Conservation (phyloP, 768 basidiomycete species). For the Lanmaoa pseudosensibilis region DNA sequence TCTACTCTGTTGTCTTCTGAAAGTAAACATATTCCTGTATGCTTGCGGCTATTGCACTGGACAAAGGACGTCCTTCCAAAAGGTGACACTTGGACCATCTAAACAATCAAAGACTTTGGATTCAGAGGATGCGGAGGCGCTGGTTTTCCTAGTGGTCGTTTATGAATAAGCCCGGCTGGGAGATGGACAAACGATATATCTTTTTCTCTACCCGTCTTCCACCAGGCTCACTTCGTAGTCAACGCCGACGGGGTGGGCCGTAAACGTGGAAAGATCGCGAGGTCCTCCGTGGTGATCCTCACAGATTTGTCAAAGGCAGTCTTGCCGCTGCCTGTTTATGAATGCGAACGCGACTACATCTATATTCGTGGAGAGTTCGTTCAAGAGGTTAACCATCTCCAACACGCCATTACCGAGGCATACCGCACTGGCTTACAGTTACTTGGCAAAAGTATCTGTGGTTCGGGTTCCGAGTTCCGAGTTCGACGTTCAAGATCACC, state of each 20-base stretch:
- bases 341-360: conserved; percentile 98
- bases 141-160: conserved; percentile 96
- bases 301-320: conserved; percentile 96
- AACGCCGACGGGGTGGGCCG: conserved; percentile 97
- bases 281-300: conserved; percentile 96
- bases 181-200: conserved; percentile 79
- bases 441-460: conserved; percentile 91
- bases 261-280: conserved; percentile 99
- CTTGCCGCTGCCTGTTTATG: conserved; percentile 95
- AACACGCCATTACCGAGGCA: conserved; percentile 93
- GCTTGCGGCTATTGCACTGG: too few relatives aligned
- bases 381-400: conserved; percentile 90
- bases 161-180: conserved; percentile 99
- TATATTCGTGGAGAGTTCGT: conserved; percentile 98
- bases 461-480: conserved; percentile 65
- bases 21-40: too few relatives aligned
- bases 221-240: conserved; percentile 53
- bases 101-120: conserved; percentile 93
- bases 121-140: conserved; percentile 94
- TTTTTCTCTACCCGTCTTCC: neutral
- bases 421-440: conserved; percentile 82
- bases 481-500: conserved; percentile 95
- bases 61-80: conserved; percentile 95
- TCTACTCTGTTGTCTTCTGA: too few relatives aligned
- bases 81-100: conserved; percentile 96